Evolutionary conservation across 495 filamentous ascomycete genomes (phyloP).

Genomic region (Neurospora sp.): DNA sequence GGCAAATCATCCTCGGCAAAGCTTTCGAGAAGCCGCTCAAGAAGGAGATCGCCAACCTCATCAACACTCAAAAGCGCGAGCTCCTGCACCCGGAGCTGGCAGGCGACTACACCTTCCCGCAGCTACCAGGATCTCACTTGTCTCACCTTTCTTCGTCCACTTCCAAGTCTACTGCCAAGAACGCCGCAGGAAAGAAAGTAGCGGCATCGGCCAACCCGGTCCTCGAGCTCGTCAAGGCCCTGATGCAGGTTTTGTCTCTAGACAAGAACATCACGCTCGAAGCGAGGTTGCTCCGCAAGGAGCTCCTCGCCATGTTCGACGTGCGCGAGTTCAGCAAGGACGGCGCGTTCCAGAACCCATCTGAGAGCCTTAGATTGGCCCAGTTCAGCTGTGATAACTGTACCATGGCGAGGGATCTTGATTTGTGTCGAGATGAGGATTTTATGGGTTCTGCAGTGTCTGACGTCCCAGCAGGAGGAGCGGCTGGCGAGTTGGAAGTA

Average conservation of each 20-base stretch:
- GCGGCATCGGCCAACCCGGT: conserved; percentile 60
- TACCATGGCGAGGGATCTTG: conserved; percentile 77
- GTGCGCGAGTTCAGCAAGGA: conserved; percentile 87
- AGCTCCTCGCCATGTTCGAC: conserved; percentile 81
- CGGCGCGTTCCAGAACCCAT: conserved; percentile 79
- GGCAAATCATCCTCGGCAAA: conserved; percentile 55
- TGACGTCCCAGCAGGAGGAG: not conserved
- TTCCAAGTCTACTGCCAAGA: not conserved
- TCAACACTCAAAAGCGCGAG: conserved; percentile 76
- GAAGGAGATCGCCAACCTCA: conserved; percentile 69
- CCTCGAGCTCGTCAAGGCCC: conserved; percentile 78
- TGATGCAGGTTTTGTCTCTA: conserved; percentile 83
- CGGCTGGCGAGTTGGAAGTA: conserved; percentile 12
- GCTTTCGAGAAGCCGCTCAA: conserved; percentile 81
- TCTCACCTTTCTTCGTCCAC: conserved; percentile 5
- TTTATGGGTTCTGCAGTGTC: too few relatives aligned
- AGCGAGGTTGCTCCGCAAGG: conserved; percentile 74
- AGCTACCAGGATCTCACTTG: conserved; percentile 66
- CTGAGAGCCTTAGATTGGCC: conserved; percentile 56
- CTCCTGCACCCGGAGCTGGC: conserved; percentile 82
- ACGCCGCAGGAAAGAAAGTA: not conserved
- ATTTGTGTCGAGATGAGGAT: conserved; percentile 88
- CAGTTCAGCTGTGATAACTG: conserved; percentile 81
- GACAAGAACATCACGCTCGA: conserved; percentile 83
- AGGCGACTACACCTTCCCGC: conserved; percentile 78